Evolutionary conservation across 495 filamentous ascomycete species (phyloP), one percentile per base, ranked within the genome.

Genomic region (Penicillium canescens): DNA sequence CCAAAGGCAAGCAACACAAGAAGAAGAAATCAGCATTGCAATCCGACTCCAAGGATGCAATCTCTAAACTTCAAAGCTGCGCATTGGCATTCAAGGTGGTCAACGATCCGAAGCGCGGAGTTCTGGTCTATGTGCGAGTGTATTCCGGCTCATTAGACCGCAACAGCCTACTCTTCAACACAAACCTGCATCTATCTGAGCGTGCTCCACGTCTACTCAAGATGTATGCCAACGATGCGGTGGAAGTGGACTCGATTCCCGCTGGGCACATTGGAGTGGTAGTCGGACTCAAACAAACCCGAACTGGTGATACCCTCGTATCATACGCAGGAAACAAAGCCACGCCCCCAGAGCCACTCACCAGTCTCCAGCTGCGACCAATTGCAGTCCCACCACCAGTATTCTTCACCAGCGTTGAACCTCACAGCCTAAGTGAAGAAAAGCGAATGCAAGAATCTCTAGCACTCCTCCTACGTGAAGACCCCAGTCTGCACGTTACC

Each of bases 81-180:
- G 92, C 89, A 3, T 76, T 96, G 31, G 95, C 96, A 12, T 99
- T 99, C 80, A 99, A 99, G 68, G 95, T 98, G 10, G 90, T 96
- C 56, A 86, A 94, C 57, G 93, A 98, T 59, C 72, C 88, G 11
- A 84, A 86, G 42, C 86, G 90, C 11, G 95, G 95, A 9, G 86
- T 94, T 16, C 81, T 99, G 54, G 91, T 95, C 52, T 99, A 93
- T 62, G 85, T 97, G 5, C 83, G 95, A 12, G 91, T 97, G 14
- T 97, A 99, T 70, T 89, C 90, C 9, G 95, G 95, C 6, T 78
- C 82, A 2, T 73, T 99, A 20, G 82, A 82, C 56, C 82, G 86
- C 23, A 88, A 89, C 53, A 79, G 85, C 40, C 69, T 83, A 13
- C 79, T 96, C 21, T 97, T 85, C 82, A 98, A 99, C 67, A 91